Evolutionary conservation across 192 early-diverging fungal genomes (phyloP).

Genomic region (Ambispora gerdemannii): DNA sequence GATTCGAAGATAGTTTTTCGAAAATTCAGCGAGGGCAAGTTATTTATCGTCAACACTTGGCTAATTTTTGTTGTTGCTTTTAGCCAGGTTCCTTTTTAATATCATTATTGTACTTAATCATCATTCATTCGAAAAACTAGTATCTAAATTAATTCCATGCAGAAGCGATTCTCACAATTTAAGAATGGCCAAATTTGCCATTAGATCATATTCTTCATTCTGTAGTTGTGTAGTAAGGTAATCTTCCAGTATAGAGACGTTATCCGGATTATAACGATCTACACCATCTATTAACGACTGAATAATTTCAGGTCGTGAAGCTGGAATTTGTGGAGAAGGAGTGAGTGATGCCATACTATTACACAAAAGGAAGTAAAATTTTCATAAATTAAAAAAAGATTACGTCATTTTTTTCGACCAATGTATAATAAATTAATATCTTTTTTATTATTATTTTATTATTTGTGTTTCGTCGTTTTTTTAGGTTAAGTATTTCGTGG

Average conservation of each 20-base stretch:
- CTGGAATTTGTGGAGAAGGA: slow-evolving; percentile 36
- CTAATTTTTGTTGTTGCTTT: background rate
- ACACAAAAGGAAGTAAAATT: too few relatives aligned
- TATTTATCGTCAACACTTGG: background rate
- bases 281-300: slow-evolving; percentile 73
- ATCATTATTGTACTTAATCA: background rate
- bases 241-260: slow-evolving; percentile 76
- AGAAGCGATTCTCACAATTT: slow-evolving; percentile 63
- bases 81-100: slow-evolving; percentile 13
- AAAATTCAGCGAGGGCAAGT: slow-evolving; percentile 32
- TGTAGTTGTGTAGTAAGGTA: slow-evolving; percentile 80
- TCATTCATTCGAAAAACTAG: background rate
- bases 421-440: too few relatives aligned
- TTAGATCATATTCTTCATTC: slow-evolving; percentile 78
- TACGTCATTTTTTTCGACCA: too few relatives aligned
- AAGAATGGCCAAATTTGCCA: slow-evolving; percentile 88
- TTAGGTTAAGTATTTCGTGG: too few relatives aligned
- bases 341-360: slow-evolving; percentile 43
- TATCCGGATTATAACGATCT: slow-evolving; percentile 90
- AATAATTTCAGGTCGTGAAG: slow-evolving; percentile 70
- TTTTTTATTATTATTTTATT: too few relatives aligned
- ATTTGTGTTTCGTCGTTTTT: too few relatives aligned
- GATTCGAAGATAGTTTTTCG: background rate
- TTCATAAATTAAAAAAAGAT: too few relatives aligned
- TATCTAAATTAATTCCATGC: background rate